Evolutionary conservation across 23 red algal genomes (phyloP).

Genomic region (Agarophyton chilense): DNA sequence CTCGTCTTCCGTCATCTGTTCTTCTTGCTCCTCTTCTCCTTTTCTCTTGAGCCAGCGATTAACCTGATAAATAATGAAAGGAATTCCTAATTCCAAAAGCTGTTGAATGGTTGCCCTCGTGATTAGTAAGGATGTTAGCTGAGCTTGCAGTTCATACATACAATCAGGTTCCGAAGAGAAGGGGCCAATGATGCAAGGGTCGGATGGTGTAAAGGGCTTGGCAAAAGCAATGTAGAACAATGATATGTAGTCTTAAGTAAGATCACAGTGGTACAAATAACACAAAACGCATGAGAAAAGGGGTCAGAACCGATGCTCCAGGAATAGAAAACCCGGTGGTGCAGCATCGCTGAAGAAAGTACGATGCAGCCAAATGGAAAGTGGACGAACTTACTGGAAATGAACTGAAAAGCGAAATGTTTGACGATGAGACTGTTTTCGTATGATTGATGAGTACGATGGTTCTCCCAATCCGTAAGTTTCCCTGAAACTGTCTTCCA

Average conservation of each 20-base stretch:
- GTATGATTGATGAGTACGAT: conserved; percentile 62
- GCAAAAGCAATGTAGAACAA: conserved; percentile 78
- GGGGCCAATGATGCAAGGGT: conserved; percentile 36
- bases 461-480: conserved; percentile 73
- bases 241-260: conserved; percentile 54
- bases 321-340: not conserved
- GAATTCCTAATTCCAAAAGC: conserved; percentile 61
- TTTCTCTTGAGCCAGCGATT: conserved; percentile 26
- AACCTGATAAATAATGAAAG: conserved; percentile 35
- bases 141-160: conserved; percentile 58
- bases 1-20: conserved; percentile 19
- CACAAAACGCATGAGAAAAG: not conserved
- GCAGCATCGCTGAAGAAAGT: not conserved
- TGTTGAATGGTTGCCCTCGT: conserved; percentile 79
- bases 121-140: conserved; percentile 54
- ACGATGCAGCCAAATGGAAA: no score
- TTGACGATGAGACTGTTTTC: conserved; percentile 73
- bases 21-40: conserved; percentile 2
- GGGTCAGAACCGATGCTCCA: not conserved
- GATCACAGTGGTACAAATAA: not conserved
- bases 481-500: conserved; percentile 45
- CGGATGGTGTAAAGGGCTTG: conserved; percentile 58
- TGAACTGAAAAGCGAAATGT: conserved; percentile 76
- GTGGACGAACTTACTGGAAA: conserved; percentile 60
- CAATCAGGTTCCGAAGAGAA: conserved; percentile 58